Evolutionary conservation across 1,139 yeast species (phyloP), one percentile per base, ranked within the genome.

Genomic region (Zhuliangozyma blackwelliae): DNA sequence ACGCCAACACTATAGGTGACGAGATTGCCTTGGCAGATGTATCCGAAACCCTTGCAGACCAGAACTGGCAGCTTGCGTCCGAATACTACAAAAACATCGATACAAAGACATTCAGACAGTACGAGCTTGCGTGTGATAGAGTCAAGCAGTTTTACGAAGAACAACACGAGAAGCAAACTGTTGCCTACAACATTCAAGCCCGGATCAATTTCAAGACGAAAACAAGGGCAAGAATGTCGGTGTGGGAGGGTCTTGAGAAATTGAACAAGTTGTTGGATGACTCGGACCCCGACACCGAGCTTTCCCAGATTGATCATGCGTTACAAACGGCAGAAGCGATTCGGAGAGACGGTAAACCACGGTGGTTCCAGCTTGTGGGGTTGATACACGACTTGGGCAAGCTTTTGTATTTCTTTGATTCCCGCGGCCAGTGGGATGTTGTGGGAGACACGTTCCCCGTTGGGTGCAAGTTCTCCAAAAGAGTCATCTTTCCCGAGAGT

Each of bases 381-480:
- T 59, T 82, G 30, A 79, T 82, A 29, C 89, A 82, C 51, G 89
- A 82, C 53, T 61, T 82, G 43, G 89, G 89, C 1, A 82, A 82
- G 51, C 63, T 82, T 16, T 62, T 82, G 21, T 82, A 82, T 52
- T 82, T 82, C 47, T 82, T 75, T 49, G 88, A 79, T 49, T 80
- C 87, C 21, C 68, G 75, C 48, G 88, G 88, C 7, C 88, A 82
- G 52, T 82, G 89, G 89, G 88, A 81, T 50, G 89, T 82, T n/a
- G 89, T 82, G 16, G 89, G 89, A 5, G 89, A 82, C 50, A 82
- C 89, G 0, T 82, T 82, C 51, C 86, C 88, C 0, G 86, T 82
- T 23, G 89, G 89, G 2, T 82, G 88, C 55, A 71, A 71, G 43
- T 81, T 72, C 48, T 79, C 77, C 53, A 72, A 71, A 40, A 68